Conservation (phyloP, 2,329 filamentous ascomycete species). For the Geoglossum cookeanum region DNA sequence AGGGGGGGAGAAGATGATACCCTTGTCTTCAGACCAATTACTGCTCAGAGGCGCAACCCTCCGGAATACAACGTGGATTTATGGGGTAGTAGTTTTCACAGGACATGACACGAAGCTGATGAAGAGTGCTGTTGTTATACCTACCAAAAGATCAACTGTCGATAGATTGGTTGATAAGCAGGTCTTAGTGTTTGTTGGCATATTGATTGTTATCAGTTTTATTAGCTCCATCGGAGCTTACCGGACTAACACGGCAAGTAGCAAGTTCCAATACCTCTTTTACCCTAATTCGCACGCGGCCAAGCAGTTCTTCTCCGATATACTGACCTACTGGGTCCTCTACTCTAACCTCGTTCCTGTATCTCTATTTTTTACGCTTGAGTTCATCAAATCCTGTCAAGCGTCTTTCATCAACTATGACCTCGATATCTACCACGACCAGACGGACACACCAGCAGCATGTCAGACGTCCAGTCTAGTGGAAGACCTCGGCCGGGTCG, state of each 20-base stretch:
- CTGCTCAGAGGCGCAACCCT: constrained; percentile 83
- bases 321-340: constrained; percentile 96
- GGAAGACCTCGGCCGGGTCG: constrained; percentile 92
- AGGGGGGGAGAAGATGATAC: constrained; percentile 80
- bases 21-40: constrained; percentile 80
- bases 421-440: constrained; percentile 92
- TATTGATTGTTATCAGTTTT: constrained; percentile 67
- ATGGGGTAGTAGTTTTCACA: constrained; percentile 90
- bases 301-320: constrained; percentile 74
- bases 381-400: constrained; percentile 95
- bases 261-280: constrained; percentile 52
- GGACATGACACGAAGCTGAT: constrained; percentile 98
- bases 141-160: constrained; percentile 93
- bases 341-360: constrained; percentile 95
- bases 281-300: constrained; percentile 47
- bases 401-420: constrained; percentile 97
- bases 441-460: constrained; percentile 84
- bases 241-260: constrained; percentile 47
- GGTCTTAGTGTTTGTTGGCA: constrained; percentile 72
- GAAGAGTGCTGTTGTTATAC: constrained; percentile 90
- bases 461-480: constrained; percentile 93
- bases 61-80: constrained; percentile 91
- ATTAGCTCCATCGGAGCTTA: constrained; percentile 79
- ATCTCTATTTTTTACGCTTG: constrained; percentile 91
- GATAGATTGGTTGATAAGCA: constrained; percentile 86